Conservation (phyloP, 2,329 filamentous ascomycete species). For the Aspergillus sp. region DNA sequence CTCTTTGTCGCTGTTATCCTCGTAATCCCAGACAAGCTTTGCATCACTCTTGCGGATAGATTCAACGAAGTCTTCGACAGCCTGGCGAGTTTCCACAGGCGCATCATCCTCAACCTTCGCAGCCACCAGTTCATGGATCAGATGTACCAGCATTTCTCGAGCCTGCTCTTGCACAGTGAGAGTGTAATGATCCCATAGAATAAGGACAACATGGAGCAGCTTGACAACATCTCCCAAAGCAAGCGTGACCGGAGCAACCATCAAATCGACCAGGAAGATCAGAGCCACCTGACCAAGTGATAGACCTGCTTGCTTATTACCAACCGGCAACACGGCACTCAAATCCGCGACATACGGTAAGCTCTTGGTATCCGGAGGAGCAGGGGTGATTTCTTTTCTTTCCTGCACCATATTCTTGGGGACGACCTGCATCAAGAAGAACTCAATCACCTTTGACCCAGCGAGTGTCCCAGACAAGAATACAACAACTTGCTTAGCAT, state of each 20-base stretch:
- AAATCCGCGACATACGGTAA: conserved; percentile 89
- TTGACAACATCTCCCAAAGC: conserved; percentile 73
- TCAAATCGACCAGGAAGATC: conserved; percentile 88
- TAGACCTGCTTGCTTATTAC: conserved; percentile 85
- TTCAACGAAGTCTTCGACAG: conserved; percentile 83
- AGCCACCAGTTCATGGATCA: conserved; percentile 93
- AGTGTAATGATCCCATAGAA: conserved; percentile 97
- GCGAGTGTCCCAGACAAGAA: conserved; percentile 82
- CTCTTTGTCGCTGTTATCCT: conserved; percentile 76
- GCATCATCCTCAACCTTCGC: conserved; percentile 65
- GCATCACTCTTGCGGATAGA: conserved; percentile 75
- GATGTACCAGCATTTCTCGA: conserved; percentile 92
- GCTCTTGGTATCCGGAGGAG: conserved; percentile 60
- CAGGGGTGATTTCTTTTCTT: conserved; percentile 63
- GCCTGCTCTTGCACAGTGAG: conserved; percentile 93
- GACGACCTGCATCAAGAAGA: conserved; percentile 80
- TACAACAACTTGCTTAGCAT: conserved; percentile 96
- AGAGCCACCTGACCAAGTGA: conserved; percentile 88
- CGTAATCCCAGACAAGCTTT: conserved; percentile 86
- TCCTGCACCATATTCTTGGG: conserved; percentile 96
- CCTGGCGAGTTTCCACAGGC: conserved; percentile 60
- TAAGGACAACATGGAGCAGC: conserved; percentile 81
- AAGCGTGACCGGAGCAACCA: conserved; percentile 84
- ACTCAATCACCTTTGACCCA: conserved; percentile 88
- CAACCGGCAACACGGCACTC: conserved; percentile 68